Evolutionary conservation across 1,284 basidiomycete genomes (phyloP), one percentile per base, ranked within the genome.

Genomic region (Peniophora sp.): DNA sequence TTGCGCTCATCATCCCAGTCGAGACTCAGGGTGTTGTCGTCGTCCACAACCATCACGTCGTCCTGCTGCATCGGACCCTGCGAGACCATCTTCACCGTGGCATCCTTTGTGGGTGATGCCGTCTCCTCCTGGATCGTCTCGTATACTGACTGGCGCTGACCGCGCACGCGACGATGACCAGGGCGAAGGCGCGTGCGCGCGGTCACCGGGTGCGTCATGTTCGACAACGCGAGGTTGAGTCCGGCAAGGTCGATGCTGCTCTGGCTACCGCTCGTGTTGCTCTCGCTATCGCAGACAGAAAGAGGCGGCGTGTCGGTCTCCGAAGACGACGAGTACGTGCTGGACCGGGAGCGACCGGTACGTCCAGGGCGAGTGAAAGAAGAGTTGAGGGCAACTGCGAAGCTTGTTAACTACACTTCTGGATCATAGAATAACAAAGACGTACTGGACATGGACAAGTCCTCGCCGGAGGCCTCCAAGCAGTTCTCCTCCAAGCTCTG

Each of bases 41-140:
- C 48, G 47, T 84, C 79, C 12, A 82, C 75, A 48, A 85, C 65
- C 56, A 73, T 78, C 9, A 87, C 65, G 0, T 72, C 69, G 55
- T 73, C 72, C 25, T 63, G 43, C 16, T 41, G 38, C 8, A 41
- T n/a, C n/a, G 5, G 38, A 41, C 38, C 16, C 24, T 56, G 41
- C 34, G 52, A 36, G 38, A 23, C 25, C 35, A 49, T 51, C 51
- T 55, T 56, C 6, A 73, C 65, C 1, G 70, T 71, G 0, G 72
- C 64, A 1, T 73, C 67, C 47, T 65, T 69, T 3, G 58, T 45
- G 1, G 63, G 63, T 1, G 72, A 71, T 16, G 23, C 19, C 6
- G 72, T 63, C 55, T 90, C 88, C 56, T 90, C 86, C 48, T 86
- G 73, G 50, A 91, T 90, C 0, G 83, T 89, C 61, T 89, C 86